Evolutionary conservation across 129 eudicot species (phyloP).

Genomic region (Escallonia rubra): DNA sequence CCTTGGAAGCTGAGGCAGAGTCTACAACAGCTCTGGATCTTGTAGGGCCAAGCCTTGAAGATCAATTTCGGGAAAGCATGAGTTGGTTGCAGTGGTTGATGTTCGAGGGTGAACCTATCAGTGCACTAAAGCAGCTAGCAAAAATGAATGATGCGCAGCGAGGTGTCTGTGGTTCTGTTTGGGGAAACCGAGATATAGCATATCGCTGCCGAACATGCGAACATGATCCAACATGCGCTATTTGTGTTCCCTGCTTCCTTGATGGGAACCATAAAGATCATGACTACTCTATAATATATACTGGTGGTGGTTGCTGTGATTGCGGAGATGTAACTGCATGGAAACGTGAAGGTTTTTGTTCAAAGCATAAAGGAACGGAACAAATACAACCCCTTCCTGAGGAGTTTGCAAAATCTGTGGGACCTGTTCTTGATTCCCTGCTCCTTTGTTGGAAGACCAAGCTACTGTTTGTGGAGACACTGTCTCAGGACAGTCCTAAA

Average conservation of each 20-base stretch:
- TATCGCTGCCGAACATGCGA: conserved; percentile 94
- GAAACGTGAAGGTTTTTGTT: conserved; percentile 96
- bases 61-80: conserved; percentile 61
- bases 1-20: conserved; percentile 33
- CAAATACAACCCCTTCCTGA: conserved; percentile 86
- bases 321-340: conserved; percentile 99
- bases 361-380: conserved; percentile 97
- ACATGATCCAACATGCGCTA: conserved; percentile 98
- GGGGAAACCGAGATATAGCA: conserved; percentile 96
- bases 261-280: conserved; percentile 92
- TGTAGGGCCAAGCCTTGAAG: conserved; percentile 28
- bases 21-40: conserved; percentile 6
- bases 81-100: conserved; percentile 95
- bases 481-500: conserved; percentile 25
- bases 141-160: conserved; percentile 56
- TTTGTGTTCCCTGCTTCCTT: conserved; percentile 92
- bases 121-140: conserved; percentile 43
- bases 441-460: conserved; percentile 58
- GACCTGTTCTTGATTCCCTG: conserved; percentile 71
- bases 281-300: conserved; percentile 85
- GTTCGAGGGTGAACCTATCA: conserved; percentile 72
- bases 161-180: conserved; percentile 95
- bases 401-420: conserved; percentile 57
- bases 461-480: conserved; percentile 30
- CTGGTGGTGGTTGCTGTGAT: conserved; percentile 99